Evolutionary conservation across 2,329 filamentous ascomycete genomes (phyloP), one percentile per base, ranked within the genome.

Genomic region (Curvularia sp.): DNA sequence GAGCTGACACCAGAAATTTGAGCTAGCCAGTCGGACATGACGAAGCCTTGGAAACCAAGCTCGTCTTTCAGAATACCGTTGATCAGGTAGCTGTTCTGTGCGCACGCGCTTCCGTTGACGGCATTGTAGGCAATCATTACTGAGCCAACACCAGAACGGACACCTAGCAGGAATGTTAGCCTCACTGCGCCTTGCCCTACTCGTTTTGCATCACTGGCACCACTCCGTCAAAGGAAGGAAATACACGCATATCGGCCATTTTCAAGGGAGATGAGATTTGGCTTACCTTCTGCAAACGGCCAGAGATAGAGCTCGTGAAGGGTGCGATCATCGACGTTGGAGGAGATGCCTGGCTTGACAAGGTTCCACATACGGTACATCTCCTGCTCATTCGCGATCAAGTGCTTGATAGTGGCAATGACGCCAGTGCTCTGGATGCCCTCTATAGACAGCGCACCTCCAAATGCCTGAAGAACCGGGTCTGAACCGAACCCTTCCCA

Each of bases 11-110:
- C 93, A 8, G 89, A 89, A 61, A 91, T 87, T 72, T 96, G 92
- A 0, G 91, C 91, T 2, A 95, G 82, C 93, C 93, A 96, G 74
- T 97, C 93, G 1, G 88, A 89, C 84, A 95, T 91, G n/a, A 59
- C 53, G 9, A 59, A 59, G 24, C 57, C 92, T 74, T 95, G 90
- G 70, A 96, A 96, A 8, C 91, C 92, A 4, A 95, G 82, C 73
- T 96, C 91, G 58, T 94, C 91, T 71, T 96, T 96, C 47, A 96
- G 78, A n/a, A 96, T 83, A 0, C 89, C 89, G 68, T 95, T 96
- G 62, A 96, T 83, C 2, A 95, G 79, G 72, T 94, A 92, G 64
- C 88, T 89, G 75, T 96, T 93, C 55, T 89, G 86, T 67, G 83
- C 71, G 70, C 89, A 92, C 1, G 87, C 86, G 5, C 75, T 78